These are phyloP conservation scores for Citrus cavaleriei DNA, from an alignment of 345 rosid species.

Conservation along the genomic window DNA sequence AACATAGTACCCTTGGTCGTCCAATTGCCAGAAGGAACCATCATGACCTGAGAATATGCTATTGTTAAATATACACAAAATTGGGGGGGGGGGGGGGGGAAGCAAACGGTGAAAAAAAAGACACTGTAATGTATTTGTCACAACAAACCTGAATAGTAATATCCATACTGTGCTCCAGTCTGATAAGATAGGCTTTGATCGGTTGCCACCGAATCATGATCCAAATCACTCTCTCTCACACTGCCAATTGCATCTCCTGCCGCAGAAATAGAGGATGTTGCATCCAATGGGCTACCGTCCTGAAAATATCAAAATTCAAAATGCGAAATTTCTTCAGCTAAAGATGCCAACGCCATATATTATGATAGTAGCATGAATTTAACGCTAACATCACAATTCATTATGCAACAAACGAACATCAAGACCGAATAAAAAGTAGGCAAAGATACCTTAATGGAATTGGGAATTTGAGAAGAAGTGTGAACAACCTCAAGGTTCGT, in stretches of 20 bases:
- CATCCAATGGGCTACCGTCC: slow-evolving; percentile 33
- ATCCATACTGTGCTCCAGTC: slow-evolving; percentile 33
- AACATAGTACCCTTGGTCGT: slow-evolving; percentile 34
- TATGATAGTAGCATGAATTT: background rate
- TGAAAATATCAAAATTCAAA: background rate
- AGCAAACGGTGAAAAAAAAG: too few species aligned
- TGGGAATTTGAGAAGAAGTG: slow-evolving; percentile 23
- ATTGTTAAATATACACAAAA: slow-evolving; percentile 4
- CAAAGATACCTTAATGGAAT: slow-evolving; percentile 26
- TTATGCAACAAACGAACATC: background rate
- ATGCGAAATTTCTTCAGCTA: background rate
- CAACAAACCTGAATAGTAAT: slow-evolving; percentile 41
- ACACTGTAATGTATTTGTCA: background rate
- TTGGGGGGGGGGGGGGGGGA: too few species aligned
- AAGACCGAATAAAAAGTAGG: background rate
- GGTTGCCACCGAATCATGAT: slow-evolving; percentile 27
- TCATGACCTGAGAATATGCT: slow-evolving; percentile 34
- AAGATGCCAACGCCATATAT: background rate
- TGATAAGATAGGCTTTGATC: slow-evolving; percentile 36
- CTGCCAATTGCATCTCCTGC: slow-evolving; percentile 15
- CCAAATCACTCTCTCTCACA: slow-evolving; percentile 12
- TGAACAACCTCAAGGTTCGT: slow-evolving; percentile 33
- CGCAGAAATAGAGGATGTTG: slow-evolving; percentile 21
- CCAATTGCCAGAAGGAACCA: slow-evolving; percentile 28
- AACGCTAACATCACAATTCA: background rate